phyloP scores from a whole-genome alignment of 768 basidiomycete genomes.

The Dioszegia crocea region DNA sequence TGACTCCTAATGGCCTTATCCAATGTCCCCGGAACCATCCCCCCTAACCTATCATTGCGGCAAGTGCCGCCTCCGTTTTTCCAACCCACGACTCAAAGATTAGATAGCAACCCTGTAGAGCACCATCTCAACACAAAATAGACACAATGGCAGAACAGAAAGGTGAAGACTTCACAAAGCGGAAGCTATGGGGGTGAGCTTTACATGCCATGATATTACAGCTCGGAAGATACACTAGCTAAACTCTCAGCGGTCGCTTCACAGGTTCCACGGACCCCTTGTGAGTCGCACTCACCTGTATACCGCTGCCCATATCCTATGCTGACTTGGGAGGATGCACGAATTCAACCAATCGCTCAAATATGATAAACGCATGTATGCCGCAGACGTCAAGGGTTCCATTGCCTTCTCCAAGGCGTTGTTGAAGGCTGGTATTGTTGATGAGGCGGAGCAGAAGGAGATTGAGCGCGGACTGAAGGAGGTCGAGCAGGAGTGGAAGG shows the following conservation, averaged over 20 bases:
- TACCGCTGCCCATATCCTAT: too few relatives aligned
- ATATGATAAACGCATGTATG: conserved; percentile 92
- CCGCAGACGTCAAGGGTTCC: conserved; percentile 84
- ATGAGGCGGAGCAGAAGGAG: conserved; percentile 66
- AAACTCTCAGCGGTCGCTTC: conserved; percentile 62
- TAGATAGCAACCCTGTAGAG: too few relatives aligned
- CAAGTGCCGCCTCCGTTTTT: too few relatives aligned
- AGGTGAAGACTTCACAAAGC: conserved; percentile 30
- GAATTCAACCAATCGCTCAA: conserved; percentile 92
- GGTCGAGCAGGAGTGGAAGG: conserved; percentile 81
- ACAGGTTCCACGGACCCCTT: conserved; percentile 84
- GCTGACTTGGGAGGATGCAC: conserved; percentile 68
- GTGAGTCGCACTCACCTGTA: conserved; percentile 52
- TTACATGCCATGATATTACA: too few relatives aligned
- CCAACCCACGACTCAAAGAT: too few relatives aligned
- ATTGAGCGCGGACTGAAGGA: conserved; percentile 63
- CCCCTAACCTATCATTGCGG: too few relatives aligned
- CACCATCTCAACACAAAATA: too few relatives aligned
- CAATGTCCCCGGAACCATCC: too few relatives aligned
- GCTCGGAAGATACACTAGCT: background rate
- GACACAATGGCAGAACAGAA: conserved; percentile 1
- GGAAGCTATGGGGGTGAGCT: conserved; percentile 43
- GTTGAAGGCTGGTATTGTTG: conserved; percentile 71
- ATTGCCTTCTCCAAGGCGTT: conserved; percentile 93
- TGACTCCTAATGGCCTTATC: too few relatives aligned